phyloP scores from a whole-genome alignment of 2,329 filamentous ascomycete species.

The Sporothrix variecibatus region DNA sequence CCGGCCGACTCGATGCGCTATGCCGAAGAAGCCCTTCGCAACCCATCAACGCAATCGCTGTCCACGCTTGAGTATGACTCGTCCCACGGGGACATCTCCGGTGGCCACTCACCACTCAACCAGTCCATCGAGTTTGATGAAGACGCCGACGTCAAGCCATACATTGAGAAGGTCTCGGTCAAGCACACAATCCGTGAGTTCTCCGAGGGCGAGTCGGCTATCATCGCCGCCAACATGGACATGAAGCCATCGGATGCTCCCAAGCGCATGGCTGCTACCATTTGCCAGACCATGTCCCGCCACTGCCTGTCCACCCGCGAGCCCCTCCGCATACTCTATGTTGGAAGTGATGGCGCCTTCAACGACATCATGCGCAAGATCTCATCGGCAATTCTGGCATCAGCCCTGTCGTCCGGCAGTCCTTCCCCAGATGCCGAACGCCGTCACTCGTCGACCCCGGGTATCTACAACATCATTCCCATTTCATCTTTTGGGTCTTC shows the following conservation, averaged over 20 bases:
- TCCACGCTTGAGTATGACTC: conserved; percentile 32
- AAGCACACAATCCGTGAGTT: conserved; percentile 51
- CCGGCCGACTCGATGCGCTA: conserved; percentile 49
- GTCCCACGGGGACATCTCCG: conserved; percentile 31
- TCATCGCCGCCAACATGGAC: conserved; percentile 39
- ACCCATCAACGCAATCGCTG: conserved; percentile 41
- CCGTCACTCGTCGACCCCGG: conserved; percentile 17
- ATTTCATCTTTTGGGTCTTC: conserved; percentile 51
- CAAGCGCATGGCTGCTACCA: conserved; percentile 44
- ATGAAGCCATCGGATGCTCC: conserved; percentile 37
- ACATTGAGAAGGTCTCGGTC: conserved; percentile 46
- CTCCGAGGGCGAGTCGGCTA: conserved; percentile 43
- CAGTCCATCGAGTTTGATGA: conserved; percentile 51
- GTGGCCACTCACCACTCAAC: conserved; percentile 31
- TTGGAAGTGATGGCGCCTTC: conserved; percentile 46
- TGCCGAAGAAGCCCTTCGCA: conserved; percentile 51
- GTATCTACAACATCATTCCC: conserved; percentile 53
- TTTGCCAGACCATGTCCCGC: conserved; percentile 53
- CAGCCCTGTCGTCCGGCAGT: conserved; percentile 33
- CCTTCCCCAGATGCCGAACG: background rate
- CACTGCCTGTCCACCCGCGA: conserved; percentile 47
- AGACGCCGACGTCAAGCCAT: conserved; percentile 41
- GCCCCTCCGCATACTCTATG: conserved; percentile 52
- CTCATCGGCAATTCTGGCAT: conserved; percentile 50
- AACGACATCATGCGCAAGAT: conserved; percentile 50